Base-by-base conservation (phyloP, 176 grass and related monocot species). In the Hyparrhenia diplandra region DNA sequence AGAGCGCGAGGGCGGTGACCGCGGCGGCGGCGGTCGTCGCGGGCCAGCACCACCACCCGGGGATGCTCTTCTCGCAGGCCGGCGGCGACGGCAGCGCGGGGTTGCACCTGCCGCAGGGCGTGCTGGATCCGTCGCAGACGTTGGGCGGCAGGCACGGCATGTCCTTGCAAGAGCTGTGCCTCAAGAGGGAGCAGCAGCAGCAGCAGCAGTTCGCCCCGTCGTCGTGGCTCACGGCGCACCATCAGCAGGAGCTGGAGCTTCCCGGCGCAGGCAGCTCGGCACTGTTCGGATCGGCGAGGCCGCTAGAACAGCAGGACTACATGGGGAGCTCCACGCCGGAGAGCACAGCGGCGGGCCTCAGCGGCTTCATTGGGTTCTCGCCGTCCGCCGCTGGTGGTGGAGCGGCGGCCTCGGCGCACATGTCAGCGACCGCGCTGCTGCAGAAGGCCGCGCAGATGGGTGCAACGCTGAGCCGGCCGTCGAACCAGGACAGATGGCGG, bases 401-500 rank as follows among this genome's bases (percentile, higher is more conserved):
- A 14, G 31, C 69, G 24, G 49, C 73, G 9, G 13, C 84, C n/a
- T 69, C 94, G 5, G 46, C 87, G 4, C 92, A 99, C 89, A 95
- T 99, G 97, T 99, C 97, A 25, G 97, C 97, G 8, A 99, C 97
- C n/a, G 97, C 97, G 7, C 80, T 99, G 82, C 83, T 99, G 63
- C 97, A 99, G 82, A 99, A 99, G 54, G 97, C 97, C 12, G 93
- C 97, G 60, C 90, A 93, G 93, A 93, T 99, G 97, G 97, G 97
- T 40, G 88, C 93, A 34, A 93, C 93, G 29, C 82, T 96, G 42
- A 95, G 93, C 72, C 83, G 93, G 31, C 90, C 85, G 71, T 42
- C 87, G 2, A 83, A 47, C 87, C 85, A 95, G n/a, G 84, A 60
- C 92, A 91, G 52, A 99, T 93, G 97, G 97, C 97, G 27, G 16